Evolutionary conservation across 2,329 filamentous ascomycete species (phyloP), one percentile per base, ranked within the genome.

Genomic region (Geosmithia putterillii): DNA sequence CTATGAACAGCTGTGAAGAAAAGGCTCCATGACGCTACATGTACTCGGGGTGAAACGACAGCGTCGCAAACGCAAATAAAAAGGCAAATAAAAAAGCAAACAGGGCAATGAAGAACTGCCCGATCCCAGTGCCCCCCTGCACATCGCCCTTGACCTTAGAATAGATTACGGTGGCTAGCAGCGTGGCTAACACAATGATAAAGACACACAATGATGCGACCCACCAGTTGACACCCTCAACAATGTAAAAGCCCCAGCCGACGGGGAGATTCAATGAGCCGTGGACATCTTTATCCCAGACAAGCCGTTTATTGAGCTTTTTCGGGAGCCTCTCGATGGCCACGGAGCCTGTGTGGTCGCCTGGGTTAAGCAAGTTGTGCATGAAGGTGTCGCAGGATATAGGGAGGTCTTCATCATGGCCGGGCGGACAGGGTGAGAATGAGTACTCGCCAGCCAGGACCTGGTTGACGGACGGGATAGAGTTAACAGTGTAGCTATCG

Each of bases 191-290:
- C 3, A 45, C 20, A 23, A 42, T 17, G 19, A 23, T 17, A 17
- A 20, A 10, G 25, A 40, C 10, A 22, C 18, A 36, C 41, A 34
- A 43, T 6, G 21, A 22, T 8, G 32, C 37, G 3, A 36, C 12
- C 14, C 10, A 7, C 41, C 41, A 45, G 7, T 45, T 36, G 18
- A 45, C 22, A 1, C 40, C 41, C 28, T 45, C 44, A 4, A 43
- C 37, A 18, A 45, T 43, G 12, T 43, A 41, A n/a, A 45, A 45
- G 9, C 44, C 44, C 44, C 44, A 45, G 6, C 37, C 44, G 12
- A 17, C 14, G n/a, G 44, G 44, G 3, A 35, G 10, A 15, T 40
- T 42, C 10, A 5, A 5, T 7, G 19, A 4, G 20, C 22, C 23
- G 20, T 25, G 17, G 21, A n/a, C 41, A 25, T 20, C 36, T 10